phyloP scores from a whole-genome alignment of 2,329 filamentous ascomycete genomes.

The Colletotrichum sp. region DNA sequence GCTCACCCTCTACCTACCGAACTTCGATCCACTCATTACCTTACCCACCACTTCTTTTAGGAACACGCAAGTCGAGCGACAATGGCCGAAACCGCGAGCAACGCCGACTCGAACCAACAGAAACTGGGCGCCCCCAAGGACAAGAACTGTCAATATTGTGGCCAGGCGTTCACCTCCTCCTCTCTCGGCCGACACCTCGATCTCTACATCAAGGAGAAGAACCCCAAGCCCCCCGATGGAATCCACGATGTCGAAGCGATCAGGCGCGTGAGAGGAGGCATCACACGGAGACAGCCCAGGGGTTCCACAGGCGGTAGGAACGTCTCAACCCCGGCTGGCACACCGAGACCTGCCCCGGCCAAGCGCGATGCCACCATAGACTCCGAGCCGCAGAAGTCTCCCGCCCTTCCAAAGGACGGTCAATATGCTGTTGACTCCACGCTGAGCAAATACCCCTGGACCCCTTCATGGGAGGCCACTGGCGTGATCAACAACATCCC shows the following conservation, averaged over 20 bases:
- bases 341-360: constrained; percentile 46
- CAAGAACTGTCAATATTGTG: constrained; percentile 86
- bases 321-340: constrained; percentile 63
- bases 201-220: constrained; percentile 91
- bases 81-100: constrained; percentile 31
- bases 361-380: constrained; percentile 31
- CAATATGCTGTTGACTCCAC: constrained; percentile 50
- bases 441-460: constrained; percentile 59
- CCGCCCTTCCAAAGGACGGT: constrained; percentile 46
- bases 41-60: background rate
- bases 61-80: constrained; percentile 1
- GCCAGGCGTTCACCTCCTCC: constrained; percentile 90
- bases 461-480: constrained; percentile 76
- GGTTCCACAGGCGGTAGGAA: constrained; percentile 66
- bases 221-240: constrained; percentile 85
- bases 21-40: background rate
- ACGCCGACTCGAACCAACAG: constrained; percentile 40
- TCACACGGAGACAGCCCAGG: constrained; percentile 85
- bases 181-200: constrained; percentile 93
- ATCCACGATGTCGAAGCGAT: constrained; percentile 92
- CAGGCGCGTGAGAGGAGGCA: constrained; percentile 78
- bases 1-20: background rate
- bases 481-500: constrained; percentile 80
- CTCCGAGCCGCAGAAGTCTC: constrained; percentile 38
- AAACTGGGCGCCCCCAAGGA: constrained; percentile 71